A percentile compares a stretch with the other conserved stretches of the same genome.
Conservation (phyloP, 2,329 filamentous ascomycete species). For the Aspergillus sp. region DNA sequence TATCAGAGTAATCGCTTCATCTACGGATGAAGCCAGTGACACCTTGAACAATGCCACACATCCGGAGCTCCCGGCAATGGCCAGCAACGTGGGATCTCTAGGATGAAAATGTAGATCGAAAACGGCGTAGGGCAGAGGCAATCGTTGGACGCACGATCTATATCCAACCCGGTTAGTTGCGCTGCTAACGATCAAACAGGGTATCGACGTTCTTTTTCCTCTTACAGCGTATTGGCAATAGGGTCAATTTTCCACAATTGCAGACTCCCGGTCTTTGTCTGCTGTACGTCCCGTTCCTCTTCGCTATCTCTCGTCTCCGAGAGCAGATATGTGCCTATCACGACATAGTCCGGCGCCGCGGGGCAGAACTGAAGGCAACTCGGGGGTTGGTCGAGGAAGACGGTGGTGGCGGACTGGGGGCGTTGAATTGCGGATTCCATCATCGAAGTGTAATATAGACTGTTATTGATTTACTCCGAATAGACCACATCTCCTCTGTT, state of each 20-base stretch:
- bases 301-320: constrained; percentile 25
- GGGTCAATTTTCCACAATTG: constrained; percentile 55
- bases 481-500: no score
- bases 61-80: constrained; percentile 69
- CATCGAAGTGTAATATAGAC: not conserved
- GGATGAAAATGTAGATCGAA: constrained; percentile 79
- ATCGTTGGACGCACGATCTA: constrained; percentile 53
- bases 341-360: constrained; percentile 54
- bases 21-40: constrained; percentile 6
- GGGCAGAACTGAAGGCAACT: constrained; percentile 41
- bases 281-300: constrained; percentile 31
- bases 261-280: constrained; percentile 67
- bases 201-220: constrained; percentile 1
- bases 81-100: constrained; percentile 52
- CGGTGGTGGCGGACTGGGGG: constrained; percentile 26
- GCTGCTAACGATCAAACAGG: not conserved
- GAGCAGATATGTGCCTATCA: constrained; percentile 80
- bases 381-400: constrained; percentile 37
- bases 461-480: not conserved
- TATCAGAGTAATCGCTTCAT: constrained; percentile 26
- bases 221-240: constrained; percentile 23
- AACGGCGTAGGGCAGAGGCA: constrained; percentile 63
- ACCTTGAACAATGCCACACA: constrained; percentile 32
- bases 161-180: constrained; percentile 7
- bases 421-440: constrained; percentile 10